phyloP scores from a whole-genome alignment of 2,329 filamentous ascomycete genomes.

The Colletotrichum siamense region DNA sequence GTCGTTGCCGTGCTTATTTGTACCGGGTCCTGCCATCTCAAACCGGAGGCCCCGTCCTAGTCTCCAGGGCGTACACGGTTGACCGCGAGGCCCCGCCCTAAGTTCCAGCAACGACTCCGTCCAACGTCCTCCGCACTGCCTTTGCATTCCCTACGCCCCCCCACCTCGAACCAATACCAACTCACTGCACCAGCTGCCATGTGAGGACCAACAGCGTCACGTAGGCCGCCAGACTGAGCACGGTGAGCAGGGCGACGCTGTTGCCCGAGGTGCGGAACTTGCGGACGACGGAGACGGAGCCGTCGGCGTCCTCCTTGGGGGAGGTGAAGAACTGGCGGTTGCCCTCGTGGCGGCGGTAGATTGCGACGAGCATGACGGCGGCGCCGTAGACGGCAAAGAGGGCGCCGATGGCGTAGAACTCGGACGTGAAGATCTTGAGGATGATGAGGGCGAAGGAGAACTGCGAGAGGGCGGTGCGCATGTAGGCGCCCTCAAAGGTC shows the following conservation, averaged over 20 bases:
- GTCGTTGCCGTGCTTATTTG: not conserved
- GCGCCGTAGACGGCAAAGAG: slow-evolving; percentile 92
- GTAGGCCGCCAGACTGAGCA: slow-evolving; percentile 63
- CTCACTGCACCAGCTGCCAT: slow-evolving; percentile 43
- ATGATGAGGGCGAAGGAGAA: slow-evolving; percentile 96
- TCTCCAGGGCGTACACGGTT: no score
- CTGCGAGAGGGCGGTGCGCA: slow-evolving; percentile 91
- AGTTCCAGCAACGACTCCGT: not conserved
- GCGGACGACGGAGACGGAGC: slow-evolving; percentile 43
- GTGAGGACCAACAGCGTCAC: slow-evolving; percentile 61
- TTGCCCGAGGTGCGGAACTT: slow-evolving; percentile 71
- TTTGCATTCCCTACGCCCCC: not conserved
- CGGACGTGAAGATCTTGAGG: slow-evolving; percentile 93
- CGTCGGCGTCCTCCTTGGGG: slow-evolving; percentile 33
- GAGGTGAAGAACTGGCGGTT: slow-evolving; percentile 90
- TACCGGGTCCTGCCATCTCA: not conserved
- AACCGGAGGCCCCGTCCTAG: not conserved
- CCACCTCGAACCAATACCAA: not conserved
- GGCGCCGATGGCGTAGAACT: slow-evolving; percentile 97
- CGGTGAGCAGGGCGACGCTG: slow-evolving; percentile 63
- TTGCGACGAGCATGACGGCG: slow-evolving; percentile 80
- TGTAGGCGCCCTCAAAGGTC: slow-evolving; percentile 96
- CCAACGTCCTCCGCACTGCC: not conserved
- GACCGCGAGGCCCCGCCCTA: no score
- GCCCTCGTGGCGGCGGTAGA: slow-evolving; percentile 88